These are phyloP conservation scores for Ustilago nuda DNA, from an alignment of 1,284 basidiomycete genomes.

Conservation along the genomic window DNA sequence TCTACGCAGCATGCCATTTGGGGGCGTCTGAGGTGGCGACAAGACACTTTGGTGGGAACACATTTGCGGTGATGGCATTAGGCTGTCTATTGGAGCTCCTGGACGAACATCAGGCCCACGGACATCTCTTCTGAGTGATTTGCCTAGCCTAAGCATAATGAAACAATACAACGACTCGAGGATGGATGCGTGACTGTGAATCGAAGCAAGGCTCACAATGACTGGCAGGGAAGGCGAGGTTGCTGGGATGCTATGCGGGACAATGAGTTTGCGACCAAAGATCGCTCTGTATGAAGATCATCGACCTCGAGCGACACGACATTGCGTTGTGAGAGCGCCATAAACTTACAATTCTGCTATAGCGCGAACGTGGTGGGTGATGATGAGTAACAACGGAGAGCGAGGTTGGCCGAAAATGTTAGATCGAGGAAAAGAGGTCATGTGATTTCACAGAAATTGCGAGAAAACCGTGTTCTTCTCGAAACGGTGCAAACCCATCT, in stretches of 20 bases:
- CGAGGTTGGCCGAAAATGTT: too few relatives aligned
- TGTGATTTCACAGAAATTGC: constrained; percentile 16
- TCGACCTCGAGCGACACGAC: neutral
- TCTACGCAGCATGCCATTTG: constrained; percentile 32
- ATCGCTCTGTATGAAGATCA: neutral
- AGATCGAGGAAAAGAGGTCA: too few relatives aligned
- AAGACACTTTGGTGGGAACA: constrained; percentile 34
- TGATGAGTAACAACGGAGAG: too few relatives aligned
- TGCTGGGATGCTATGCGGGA: too few relatives aligned
- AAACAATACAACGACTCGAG: too few relatives aligned
- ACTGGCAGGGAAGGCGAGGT: too few relatives aligned
- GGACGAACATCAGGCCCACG: constrained; percentile 18
- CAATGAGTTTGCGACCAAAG: too few relatives aligned
- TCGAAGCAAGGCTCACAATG: too few relatives aligned
- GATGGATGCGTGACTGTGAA: too few relatives aligned
- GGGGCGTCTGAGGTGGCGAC: constrained; percentile 21
- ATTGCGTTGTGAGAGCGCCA: constrained; percentile 8
- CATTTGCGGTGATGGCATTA: constrained; percentile 38
- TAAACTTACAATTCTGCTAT: neutral
- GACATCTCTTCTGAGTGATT: constrained; percentile 10
- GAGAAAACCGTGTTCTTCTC: constrained; percentile 19
- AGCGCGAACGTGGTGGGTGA: constrained; percentile 1
- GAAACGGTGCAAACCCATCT: neutral
- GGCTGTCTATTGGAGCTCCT: constrained; percentile 29
- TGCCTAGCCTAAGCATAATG: too few relatives aligned